phyloP scores from a whole-genome alignment of 768 basidiomycete genomes.

The Lentinula sp. region DNA sequence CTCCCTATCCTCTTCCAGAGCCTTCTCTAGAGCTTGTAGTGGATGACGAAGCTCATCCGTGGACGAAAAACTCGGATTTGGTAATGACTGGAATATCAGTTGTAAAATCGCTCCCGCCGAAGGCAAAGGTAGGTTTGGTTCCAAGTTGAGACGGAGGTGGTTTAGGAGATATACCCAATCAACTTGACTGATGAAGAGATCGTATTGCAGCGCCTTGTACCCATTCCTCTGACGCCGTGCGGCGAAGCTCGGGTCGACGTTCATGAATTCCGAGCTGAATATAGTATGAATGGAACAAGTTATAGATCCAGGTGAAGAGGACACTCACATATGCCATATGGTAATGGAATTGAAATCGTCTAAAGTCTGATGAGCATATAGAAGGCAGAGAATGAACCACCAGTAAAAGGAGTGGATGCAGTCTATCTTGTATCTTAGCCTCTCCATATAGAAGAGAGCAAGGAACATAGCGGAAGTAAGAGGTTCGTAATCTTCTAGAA shows the following conservation, averaged over 20 bases:
- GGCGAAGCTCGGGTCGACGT: background rate
- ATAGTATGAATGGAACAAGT: background rate
- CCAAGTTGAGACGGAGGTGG: background rate
- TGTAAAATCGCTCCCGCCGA: background rate
- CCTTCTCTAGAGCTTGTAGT: background rate
- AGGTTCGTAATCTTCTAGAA: background rate
- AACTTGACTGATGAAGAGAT: background rate
- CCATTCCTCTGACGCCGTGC: background rate
- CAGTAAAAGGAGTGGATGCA: background rate
- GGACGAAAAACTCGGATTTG: background rate
- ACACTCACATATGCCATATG: background rate
- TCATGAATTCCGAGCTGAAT: background rate
- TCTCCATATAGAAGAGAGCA: background rate
- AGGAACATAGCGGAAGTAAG: background rate
- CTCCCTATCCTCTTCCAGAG: background rate
- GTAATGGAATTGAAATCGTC: background rate
- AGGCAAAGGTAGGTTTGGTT: background rate
- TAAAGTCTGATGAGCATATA: background rate
- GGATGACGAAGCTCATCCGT: background rate
- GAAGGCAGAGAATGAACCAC: background rate
- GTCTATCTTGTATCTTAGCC: background rate
- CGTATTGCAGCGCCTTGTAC: background rate
- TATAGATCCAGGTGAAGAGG: background rate
- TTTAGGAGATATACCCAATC: background rate
- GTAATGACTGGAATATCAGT: background rate